Evolutionary conservation across 495 filamentous ascomycete species (phyloP).

Genomic region (Aspergillus egyptiacus): DNA sequence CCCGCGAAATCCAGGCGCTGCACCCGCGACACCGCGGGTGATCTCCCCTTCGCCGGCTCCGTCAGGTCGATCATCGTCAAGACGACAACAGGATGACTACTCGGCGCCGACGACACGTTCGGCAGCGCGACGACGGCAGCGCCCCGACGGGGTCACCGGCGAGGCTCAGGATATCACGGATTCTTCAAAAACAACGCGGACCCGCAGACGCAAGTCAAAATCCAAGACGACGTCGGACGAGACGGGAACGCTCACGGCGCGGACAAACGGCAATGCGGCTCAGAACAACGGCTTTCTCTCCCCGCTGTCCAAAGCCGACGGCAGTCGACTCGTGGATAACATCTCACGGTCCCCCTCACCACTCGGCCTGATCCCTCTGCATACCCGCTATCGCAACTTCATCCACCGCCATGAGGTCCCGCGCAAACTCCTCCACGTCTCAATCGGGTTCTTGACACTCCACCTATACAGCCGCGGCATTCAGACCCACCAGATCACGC

Average conservation of each 20-base stretch:
- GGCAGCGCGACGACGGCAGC: constrained; percentile 48
- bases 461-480: constrained; percentile 72
- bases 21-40: constrained; percentile 63
- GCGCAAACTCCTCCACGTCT: constrained; percentile 60
- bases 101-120: constrained; percentile 60
- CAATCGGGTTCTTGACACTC: constrained; percentile 88
- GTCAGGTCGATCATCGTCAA: constrained; percentile 33
- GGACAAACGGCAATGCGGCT: constrained; percentile 35
- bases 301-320: constrained; percentile 49
- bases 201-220: constrained; percentile 40
- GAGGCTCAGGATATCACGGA: constrained; percentile 23
- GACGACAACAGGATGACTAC: constrained; percentile 48
- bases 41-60: constrained; percentile 65
- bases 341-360: constrained; percentile 85
- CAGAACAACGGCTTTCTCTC: constrained; percentile 65
- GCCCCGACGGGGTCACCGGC: constrained; percentile 37
- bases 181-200: constrained; percentile 25
- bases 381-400: constrained; percentile 50
- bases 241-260: neutral
- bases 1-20: constrained; percentile 25
- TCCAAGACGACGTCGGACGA: constrained; percentile 40
- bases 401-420: constrained; percentile 48
- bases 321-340: constrained; percentile 52
- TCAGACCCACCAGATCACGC: constrained; percentile 68
- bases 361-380: constrained; percentile 91